Base-by-base conservation (phyloP, 345 rosid species). In the Eucalyptus marginata region DNA sequence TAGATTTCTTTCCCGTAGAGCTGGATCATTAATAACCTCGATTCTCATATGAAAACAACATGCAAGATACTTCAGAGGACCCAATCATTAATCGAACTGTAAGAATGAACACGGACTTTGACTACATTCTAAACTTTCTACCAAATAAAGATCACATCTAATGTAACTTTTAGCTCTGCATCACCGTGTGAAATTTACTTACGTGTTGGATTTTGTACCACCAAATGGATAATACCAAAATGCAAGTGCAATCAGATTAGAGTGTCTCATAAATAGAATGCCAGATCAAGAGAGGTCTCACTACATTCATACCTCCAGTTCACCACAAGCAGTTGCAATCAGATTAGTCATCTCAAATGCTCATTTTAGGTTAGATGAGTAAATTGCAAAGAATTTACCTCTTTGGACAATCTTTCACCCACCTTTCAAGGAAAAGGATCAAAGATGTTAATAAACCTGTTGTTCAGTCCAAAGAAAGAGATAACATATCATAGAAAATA, bases 1-100 rank as follows among this genome's bases (percentile, higher is more conserved):
- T 86, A 94, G 90, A 92, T 96, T 93, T 80, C 96, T 95, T 86
- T 97, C 98, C 81, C 99, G 86, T 25, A 97, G 87, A 64, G 90
- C 94, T 68, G 89, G 91, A 90, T 96, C 97, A 87, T 94, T 89
- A 64, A 93, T 88, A 71, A 97, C 98, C 99, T 97, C 88, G 88
- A 88, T 87, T 86, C 18, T 33, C 85, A 90, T 27, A 33, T 29
- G 56, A 13, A 88, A 89, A 83, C 15, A 29, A 64, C 27, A 79
- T 44, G 40, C 66, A 58, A 58, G 66, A 58, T 58, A 25, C 11
- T 58, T 25, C 15, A 58, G 66, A 25, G 66, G 14, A 58, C 66
- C n/a, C 4, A 58, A 11, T 25, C 71, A 64, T 64, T 64, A 29
- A 7, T 29, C 15, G 14, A 59, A 59, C 16, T 5, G 16, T 11